These are phyloP conservation scores for Sanghuangporus baumii DNA, from an alignment of 1,284 basidiomycete species.

Conservation along the genomic window DNA sequence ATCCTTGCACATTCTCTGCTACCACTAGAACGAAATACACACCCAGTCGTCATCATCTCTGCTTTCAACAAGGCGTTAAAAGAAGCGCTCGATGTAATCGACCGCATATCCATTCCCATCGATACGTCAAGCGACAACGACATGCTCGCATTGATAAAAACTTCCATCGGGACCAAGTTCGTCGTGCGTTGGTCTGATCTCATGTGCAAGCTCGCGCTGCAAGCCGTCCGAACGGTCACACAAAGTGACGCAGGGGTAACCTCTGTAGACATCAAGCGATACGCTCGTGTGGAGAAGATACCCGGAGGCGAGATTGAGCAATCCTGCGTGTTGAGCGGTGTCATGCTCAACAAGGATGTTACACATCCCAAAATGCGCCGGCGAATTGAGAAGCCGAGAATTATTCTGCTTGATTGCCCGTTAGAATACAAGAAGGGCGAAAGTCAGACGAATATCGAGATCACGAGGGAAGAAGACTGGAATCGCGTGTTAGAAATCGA, in stretches of 20 bases:
- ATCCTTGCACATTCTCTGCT: constrained; percentile 94
- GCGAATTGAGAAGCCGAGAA: constrained; percentile 85
- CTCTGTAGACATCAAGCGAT: constrained; percentile 97
- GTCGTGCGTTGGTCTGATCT: constrained; percentile 94
- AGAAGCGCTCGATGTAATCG: constrained; percentile 85
- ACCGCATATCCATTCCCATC: constrained; percentile 86
- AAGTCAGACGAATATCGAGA: constrained; percentile 98
- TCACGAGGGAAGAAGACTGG: constrained; percentile 93
- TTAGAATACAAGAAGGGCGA: constrained; percentile 99
- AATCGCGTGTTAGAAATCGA: constrained; percentile 91
- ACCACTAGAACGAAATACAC: constrained; percentile 92
- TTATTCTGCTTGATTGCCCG: constrained; percentile 92
- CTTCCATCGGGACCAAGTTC: constrained; percentile 99
- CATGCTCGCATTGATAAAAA: constrained; percentile 97
- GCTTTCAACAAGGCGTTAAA: constrained; percentile 96
- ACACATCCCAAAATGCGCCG: constrained; percentile 97
- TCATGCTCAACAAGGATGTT: constrained; percentile 99
- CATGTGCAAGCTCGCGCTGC: constrained; percentile 93
- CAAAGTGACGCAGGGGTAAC: constrained; percentile 62
- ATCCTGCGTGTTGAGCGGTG: constrained; percentile 80
- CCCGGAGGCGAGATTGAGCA: constrained; percentile 98
- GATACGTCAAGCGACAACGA: constrained; percentile 82
- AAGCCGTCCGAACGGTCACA: constrained; percentile 85
- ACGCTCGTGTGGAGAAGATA: constrained; percentile 96
- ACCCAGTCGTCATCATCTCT: constrained; percentile 98